These are phyloP conservation scores for Echinosophora koreensis DNA, from an alignment of 306 rosid species.

Conservation along the genomic window DNA sequence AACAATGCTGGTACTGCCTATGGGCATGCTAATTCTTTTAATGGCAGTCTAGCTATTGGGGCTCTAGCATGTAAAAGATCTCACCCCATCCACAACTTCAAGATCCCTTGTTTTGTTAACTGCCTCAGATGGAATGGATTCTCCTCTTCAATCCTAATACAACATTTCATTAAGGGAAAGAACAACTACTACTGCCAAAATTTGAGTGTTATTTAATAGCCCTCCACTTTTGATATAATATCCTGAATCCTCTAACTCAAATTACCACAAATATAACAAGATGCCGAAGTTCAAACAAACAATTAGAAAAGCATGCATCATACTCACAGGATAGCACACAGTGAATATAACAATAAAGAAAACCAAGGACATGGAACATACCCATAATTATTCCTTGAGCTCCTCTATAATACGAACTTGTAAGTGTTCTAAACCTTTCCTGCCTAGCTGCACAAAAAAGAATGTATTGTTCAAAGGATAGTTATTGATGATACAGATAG, in stretches of 20 bases:
- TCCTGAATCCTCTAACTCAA: background rate
- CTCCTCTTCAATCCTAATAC: conserved; percentile 15
- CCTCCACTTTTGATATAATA: background rate
- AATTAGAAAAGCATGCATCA: background rate
- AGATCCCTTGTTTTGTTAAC: background rate
- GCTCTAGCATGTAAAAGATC: background rate
- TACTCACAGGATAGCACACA: background rate
- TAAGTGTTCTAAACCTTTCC: conserved; percentile 86
- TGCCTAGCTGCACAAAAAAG: conserved; percentile 74
- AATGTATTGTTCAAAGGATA: too few relatives aligned
- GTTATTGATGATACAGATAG: too few relatives aligned
- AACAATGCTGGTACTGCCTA: background rate
- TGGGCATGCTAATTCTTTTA: conserved; percentile 6
- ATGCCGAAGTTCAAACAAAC: conserved; percentile 16
- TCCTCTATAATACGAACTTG: conserved; percentile 91
- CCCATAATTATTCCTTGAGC: conserved; percentile 93
- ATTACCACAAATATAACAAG: background rate
- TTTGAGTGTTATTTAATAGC: background rate
- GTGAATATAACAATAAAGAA: conserved; percentile 14
- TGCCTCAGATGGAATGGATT: background rate
- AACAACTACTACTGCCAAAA: background rate
- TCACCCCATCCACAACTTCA: background rate
- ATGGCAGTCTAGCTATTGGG: background rate
- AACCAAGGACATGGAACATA: conserved; percentile 46
- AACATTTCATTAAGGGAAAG: background rate